A percentile compares a stretch with the other conserved stretches of the same genome.
Conservation (phyloP, 2,329 filamentous ascomycete genomes). For the Colletotrichum filicis region DNA sequence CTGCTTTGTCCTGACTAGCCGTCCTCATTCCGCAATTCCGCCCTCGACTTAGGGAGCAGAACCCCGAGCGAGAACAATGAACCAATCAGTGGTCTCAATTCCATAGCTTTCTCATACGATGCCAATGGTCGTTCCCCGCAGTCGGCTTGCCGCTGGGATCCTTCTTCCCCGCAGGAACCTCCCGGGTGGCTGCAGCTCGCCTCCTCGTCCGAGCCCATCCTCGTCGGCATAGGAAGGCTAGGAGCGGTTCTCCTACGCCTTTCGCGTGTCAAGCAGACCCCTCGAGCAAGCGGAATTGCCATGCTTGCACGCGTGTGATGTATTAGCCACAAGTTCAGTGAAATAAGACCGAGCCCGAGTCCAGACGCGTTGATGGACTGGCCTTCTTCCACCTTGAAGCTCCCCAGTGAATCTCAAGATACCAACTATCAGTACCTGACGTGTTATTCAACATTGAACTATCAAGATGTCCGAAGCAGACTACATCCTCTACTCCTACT, state of each 20-base stretch:
- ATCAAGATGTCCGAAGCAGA: conserved; percentile 26
- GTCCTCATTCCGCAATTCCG: not conserved
- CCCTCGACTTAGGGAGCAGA: too few species aligned
- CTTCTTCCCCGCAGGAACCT: conserved; percentile 28
- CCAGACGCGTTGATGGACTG: not conserved
- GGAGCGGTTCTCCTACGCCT: conserved; percentile 2
- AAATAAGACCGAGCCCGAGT: not conserved
- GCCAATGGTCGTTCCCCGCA: not conserved
- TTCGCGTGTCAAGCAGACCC: not conserved
- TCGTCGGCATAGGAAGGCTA: conserved; percentile 25
- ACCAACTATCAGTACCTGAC: not conserved
- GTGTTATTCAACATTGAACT: not conserved
- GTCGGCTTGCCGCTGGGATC: not conserved
- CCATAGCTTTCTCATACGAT: not conserved
- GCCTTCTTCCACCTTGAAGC: not conserved
- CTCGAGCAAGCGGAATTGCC: not conserved
- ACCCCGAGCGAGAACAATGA: too few species aligned
- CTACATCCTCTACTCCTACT: conserved; percentile 67
- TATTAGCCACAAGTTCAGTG: not conserved
- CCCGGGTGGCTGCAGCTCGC: not conserved
- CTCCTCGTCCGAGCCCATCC: not conserved
- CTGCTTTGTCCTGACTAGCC: too few species aligned
- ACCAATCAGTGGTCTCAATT: not conserved
- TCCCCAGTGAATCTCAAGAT: too few species aligned
- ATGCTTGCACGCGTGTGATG: not conserved